These are phyloP conservation scores for Knufia fluminis DNA, from an alignment of 2,329 filamentous ascomycete genomes.

Conservation along the genomic window DNA sequence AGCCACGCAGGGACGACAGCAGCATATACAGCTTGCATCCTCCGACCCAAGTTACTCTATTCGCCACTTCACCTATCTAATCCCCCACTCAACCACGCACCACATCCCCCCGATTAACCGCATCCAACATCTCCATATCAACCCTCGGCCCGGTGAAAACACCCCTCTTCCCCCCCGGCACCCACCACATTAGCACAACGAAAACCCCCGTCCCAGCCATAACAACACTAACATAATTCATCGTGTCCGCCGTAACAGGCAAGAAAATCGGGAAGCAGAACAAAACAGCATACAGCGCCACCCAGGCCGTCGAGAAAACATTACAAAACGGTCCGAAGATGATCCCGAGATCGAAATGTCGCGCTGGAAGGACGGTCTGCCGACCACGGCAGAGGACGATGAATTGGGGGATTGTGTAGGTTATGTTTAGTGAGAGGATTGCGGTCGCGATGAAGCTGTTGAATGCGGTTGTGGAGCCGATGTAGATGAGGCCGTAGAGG, in stretches of 20 bases:
- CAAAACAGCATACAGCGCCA: constrained; percentile 23
- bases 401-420: constrained; percentile 25
- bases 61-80: too few species aligned
- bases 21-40: too few species aligned
- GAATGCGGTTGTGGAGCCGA: constrained; percentile 17
- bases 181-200: not conserved
- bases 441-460: constrained; percentile 25
- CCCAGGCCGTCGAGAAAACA: constrained; percentile 23
- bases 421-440: constrained; percentile 16
- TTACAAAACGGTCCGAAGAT: constrained; percentile 7
- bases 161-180: not conserved
- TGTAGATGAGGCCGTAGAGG: constrained; percentile 25
- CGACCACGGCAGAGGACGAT: constrained; percentile 25
- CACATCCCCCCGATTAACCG: too few species aligned
- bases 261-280: constrained; percentile 27
- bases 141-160: not conserved
- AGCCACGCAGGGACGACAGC: too few species aligned
- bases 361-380: constrained; percentile 5
- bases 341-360: not conserved
- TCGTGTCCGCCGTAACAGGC: constrained; percentile 29
- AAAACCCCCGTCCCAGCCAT: not conserved
- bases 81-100: too few species aligned
- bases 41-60: too few species aligned
- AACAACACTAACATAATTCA: constrained; percentile 23
- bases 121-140: not conserved